phyloP scores from a whole-genome alignment of 164 flowering plant genomes.

The Protea cynaroides region DNA sequence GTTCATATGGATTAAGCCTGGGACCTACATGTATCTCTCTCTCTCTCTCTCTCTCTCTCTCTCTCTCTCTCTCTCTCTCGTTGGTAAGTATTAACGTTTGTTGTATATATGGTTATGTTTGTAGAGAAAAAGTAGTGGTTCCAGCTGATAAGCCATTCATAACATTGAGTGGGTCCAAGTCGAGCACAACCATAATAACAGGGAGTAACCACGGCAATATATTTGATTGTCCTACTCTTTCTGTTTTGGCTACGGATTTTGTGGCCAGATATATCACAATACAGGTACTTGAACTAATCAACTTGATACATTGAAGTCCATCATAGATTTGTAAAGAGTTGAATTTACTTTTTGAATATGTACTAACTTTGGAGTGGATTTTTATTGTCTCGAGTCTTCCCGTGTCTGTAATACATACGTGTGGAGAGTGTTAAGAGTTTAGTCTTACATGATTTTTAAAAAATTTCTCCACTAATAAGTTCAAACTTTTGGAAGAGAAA shows the following conservation, averaged over 20 bases:
- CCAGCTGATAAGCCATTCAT: slow-evolving; percentile 66
- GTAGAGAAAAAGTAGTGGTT: slow-evolving; percentile 57
- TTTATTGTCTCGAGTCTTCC: too few relatives aligned
- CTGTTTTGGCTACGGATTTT: slow-evolving; percentile 62
- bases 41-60: background rate
- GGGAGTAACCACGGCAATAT: slow-evolving; percentile 45
- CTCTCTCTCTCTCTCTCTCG: background rate
- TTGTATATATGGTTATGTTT: too few relatives aligned
- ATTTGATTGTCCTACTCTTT: slow-evolving; percentile 37
- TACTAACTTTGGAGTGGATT: too few relatives aligned
- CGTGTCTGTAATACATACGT: too few relatives aligned
- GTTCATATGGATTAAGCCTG: slow-evolving; percentile 56
- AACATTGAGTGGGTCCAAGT: slow-evolving; percentile 54
- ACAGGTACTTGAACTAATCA: slow-evolving; percentile 38
- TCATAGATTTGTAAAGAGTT: too few relatives aligned
- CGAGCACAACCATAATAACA: slow-evolving; percentile 40
- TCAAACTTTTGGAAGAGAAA: too few relatives aligned
- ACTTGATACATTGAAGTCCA: too few relatives aligned
- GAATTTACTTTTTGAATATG: too few relatives aligned
- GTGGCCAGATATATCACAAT: slow-evolving; percentile 57
- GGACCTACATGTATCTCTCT: slow-evolving; percentile 60
- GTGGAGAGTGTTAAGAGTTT: too few relatives aligned
- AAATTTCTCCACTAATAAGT: too few relatives aligned
- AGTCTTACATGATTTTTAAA: too few relatives aligned
- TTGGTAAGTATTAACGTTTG: too few relatives aligned